Evolutionary conservation across 805 yeast species (phyloP).

Genomic region (Saccharomyces cerevisiae): DNA sequence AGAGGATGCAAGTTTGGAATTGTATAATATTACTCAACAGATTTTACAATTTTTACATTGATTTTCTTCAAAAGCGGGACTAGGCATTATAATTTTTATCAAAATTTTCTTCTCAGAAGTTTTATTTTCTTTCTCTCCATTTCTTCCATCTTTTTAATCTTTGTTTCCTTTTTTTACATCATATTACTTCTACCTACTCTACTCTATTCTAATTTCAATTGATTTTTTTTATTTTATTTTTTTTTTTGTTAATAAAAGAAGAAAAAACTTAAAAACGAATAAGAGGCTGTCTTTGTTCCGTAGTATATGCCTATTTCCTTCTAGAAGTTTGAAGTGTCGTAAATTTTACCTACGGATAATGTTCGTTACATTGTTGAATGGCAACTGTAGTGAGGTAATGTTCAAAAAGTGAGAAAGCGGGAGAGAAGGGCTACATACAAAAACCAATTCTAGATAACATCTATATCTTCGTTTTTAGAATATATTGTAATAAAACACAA

Average conservation of each 20-base stretch:
- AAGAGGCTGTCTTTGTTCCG: not conserved
- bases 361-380: not conserved
- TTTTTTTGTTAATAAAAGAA: not conserved
- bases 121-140: not conserved
- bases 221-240: not conserved
- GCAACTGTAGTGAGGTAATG: not conserved
- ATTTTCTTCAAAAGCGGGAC: not conserved
- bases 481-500: not conserved
- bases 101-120: not conserved
- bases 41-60: conserved; percentile 42
- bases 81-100: not conserved
- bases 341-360: not conserved
- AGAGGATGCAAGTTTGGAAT: conserved; percentile 57
- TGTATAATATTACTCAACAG: conserved; percentile 60
- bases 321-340: not conserved
- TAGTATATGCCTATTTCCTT: not conserved
- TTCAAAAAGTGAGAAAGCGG: not conserved
- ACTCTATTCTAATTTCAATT: not conserved
- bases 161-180: not conserved
- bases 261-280: not conserved
- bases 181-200: not conserved
- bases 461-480: not conserved
- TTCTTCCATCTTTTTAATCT: not conserved
- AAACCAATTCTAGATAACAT: not conserved
- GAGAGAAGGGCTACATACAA: not conserved